These are phyloP conservation scores for Iris macrosiphon DNA, from an alignment of 106 monocot species.

Conservation along the genomic window DNA sequence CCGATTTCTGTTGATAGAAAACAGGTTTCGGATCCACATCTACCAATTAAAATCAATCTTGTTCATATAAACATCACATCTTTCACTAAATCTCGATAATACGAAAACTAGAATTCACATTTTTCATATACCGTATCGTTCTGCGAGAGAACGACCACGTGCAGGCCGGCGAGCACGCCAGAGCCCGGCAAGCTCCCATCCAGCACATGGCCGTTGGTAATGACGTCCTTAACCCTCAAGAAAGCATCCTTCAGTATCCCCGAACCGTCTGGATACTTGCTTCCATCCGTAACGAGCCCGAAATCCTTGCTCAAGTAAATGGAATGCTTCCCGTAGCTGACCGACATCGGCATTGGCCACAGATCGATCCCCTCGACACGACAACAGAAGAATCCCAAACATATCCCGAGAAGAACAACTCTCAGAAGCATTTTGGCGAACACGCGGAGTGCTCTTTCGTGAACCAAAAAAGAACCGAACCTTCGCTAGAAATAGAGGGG, in stretches of 20 bases:
- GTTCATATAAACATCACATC: no score
- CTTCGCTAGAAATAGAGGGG: no score
- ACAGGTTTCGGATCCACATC: no score
- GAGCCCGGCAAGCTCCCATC: conserved; percentile 17
- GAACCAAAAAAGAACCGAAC: no score
- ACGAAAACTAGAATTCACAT: no score
- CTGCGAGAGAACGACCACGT: conserved; percentile 36
- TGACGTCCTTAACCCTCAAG: conserved; percentile 38
- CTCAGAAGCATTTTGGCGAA: not conserved
- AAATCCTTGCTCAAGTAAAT: conserved; percentile 51
- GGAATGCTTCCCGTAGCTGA: conserved; percentile 31
- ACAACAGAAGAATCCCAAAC: not conserved
- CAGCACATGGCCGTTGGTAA: conserved; percentile 27
- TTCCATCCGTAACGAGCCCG: conserved; percentile 39
- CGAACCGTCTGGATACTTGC: conserved; percentile 49
- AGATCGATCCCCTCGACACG: conserved; percentile 34
- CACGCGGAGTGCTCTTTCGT: no score
- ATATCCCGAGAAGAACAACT: conserved; percentile 6
- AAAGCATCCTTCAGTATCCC: conserved; percentile 67
- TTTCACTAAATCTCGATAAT: no score
- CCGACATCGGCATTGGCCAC: conserved; percentile 77
- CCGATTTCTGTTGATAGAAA: no score
- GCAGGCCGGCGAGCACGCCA: conserved; percentile 41
- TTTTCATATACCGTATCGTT: conserved; percentile 31
- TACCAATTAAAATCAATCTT: no score